Evolutionary conservation across 176 grass and related monocot genomes (phyloP).

Genomic region (Tillandsia fasciculata): DNA sequence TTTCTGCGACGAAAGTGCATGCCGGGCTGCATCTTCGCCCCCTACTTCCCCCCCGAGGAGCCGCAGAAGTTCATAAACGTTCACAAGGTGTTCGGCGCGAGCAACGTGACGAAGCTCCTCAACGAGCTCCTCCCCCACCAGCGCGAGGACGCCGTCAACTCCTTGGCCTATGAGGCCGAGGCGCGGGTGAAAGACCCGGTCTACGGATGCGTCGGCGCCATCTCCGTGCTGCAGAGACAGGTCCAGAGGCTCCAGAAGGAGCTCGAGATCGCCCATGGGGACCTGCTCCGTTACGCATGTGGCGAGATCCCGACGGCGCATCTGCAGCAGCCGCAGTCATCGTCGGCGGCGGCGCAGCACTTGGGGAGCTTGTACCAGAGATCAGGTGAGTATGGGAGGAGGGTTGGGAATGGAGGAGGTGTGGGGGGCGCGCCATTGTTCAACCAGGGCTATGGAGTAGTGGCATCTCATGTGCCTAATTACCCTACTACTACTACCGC

Average conservation of each 20-base stretch:
- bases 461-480: not conserved
- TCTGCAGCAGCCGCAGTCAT: conserved; percentile 28
- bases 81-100: conserved; percentile 75
- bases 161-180: conserved; percentile 72
- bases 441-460: not conserved
- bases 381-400: conserved; percentile 30
- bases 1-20: conserved; percentile 70
- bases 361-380: conserved; percentile 11
- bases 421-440: not conserved
- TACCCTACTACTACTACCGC: conserved; percentile 6
- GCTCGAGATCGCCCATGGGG: conserved; percentile 59
- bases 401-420: conserved; percentile 14
- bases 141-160: conserved; percentile 74
- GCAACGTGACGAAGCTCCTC: conserved; percentile 75
- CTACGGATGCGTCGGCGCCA: conserved; percentile 73
- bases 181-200: conserved; percentile 70
- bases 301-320: conserved; percentile 16
- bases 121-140: conserved; percentile 71
- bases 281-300: conserved; percentile 70
- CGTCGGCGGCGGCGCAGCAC: conserved; percentile 25
- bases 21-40: conserved; percentile 67
- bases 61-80: conserved; percentile 77
- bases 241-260: conserved; percentile 75
- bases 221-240: conserved; percentile 71
- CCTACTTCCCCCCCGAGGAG: conserved; percentile 74